Evolutionary conservation across 2,329 filamentous ascomycete genomes (phyloP), one percentile per base, ranked within the genome.

Genomic region (Torrubiellomyces zombiae): DNA sequence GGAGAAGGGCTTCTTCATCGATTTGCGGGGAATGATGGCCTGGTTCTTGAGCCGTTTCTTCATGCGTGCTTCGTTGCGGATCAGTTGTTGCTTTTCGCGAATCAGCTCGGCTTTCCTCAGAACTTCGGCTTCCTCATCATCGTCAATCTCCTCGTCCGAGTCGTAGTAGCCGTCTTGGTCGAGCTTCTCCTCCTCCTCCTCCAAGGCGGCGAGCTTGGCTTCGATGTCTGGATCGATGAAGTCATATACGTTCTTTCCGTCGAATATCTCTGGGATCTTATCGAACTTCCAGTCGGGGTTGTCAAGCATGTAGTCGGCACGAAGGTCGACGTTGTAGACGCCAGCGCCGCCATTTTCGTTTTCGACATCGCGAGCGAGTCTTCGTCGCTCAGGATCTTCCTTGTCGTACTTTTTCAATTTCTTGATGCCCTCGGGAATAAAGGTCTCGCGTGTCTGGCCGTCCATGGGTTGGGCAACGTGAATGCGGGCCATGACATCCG

Each of bases 181-280:
- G 9, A 95, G 69, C 41, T 76, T 76, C 57, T 93, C 86, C 51
- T 98, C 89, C 47, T 98, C 91, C 34, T 85, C 85, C 53, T 98
- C 89, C 17, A 98, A 65, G 28, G 82, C 82, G 25, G 76, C 75
- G 24, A 98, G 68, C 60, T 93, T 95, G 38, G 73, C 67, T 44
- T 93, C 89, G 46, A 98, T 98, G 28, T 98, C 91, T 1, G 86
- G 85, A 44, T 95, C 89, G 44, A 98, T 73, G 51, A 81, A 98
- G 54, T 98, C 89, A 57, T 86, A 89, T 29, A 98, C 80, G 51
- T 98, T 98, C 66, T 86, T 85, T 52, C 89, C 89, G 45, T 95
- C 75, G 51, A 85, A 78, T 24, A 94, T 65, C 54, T 98, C 89
- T 16, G 89, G 89, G 28, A 95, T 79, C 55, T 79, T 82, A 58